Conservation (phyloP, 768 basidiomycete genomes). For the Tephrocybe rancida region DNA sequence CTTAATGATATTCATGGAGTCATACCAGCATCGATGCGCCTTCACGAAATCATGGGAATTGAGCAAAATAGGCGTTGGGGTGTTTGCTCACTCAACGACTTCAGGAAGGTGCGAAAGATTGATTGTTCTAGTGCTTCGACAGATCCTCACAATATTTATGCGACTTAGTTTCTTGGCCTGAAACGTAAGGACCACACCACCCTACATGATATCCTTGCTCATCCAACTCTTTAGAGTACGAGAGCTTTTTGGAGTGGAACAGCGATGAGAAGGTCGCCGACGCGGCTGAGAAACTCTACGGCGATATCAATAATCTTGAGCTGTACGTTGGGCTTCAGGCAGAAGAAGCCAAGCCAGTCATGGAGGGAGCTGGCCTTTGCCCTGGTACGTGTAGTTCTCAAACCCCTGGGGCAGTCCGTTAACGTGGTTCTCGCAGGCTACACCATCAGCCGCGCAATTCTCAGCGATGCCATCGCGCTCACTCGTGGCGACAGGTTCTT, state of each 20-base stretch:
- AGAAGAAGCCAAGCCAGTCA: constrained; percentile 73
- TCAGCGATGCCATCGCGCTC: constrained; percentile 84
- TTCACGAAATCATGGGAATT: constrained; percentile 87
- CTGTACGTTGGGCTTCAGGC: constrained; percentile 83
- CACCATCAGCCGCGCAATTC: constrained; percentile 84
- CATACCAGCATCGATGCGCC: constrained; percentile 56
- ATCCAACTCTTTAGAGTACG: constrained; percentile 48
- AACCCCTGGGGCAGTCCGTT: not conserved
- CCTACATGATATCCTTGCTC: not conserved
- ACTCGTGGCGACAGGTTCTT: constrained; percentile 85
- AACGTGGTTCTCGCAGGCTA: constrained; percentile 47
- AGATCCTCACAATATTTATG: not conserved
- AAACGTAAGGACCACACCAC: constrained; percentile 64
- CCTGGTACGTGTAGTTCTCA: constrained; percentile 50
- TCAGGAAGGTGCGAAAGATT: constrained; percentile 54
- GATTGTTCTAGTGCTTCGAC: not conserved
- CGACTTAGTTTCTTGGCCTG: constrained; percentile 67
- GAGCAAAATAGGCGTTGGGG: constrained; percentile 78
- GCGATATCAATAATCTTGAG: constrained; percentile 75
- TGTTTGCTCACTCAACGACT: constrained; percentile 83
- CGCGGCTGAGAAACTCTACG: constrained; percentile 78
- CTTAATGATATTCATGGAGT: not conserved
- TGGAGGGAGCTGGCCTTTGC: constrained; percentile 83
- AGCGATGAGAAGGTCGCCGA: constrained; percentile 65
- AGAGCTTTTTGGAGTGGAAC: constrained; percentile 82